phyloP scores from a whole-genome alignment of 495 filamentous ascomycete genomes.

The Penicillium argentinense region DNA sequence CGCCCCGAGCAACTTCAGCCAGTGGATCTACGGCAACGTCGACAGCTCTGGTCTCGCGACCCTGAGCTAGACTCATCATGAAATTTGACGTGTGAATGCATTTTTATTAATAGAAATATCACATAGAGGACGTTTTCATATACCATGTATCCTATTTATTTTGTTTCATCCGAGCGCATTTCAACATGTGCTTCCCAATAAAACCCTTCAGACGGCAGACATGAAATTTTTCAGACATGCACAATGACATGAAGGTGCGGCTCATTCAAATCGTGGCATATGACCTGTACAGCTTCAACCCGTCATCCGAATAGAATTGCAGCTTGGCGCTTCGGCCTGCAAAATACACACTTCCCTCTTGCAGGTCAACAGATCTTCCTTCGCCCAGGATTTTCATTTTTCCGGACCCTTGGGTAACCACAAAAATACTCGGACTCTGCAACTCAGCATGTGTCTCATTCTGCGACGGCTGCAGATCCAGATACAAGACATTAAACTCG shows the following conservation, averaged over 20 bases:
- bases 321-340: conserved; percentile 55
- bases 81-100: too few species aligned
- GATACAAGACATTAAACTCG: conserved; percentile 69
- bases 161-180: too few species aligned
- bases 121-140: too few species aligned
- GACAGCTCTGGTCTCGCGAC: conserved; percentile 12
- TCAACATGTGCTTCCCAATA: too few species aligned
- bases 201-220: too few species aligned
- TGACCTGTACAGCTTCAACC: conserved; percentile 52
- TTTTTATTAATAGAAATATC: too few species aligned
- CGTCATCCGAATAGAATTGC: conserved; percentile 42
- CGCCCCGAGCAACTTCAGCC: conserved; percentile 23
- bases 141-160: too few species aligned
- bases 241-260: too few species aligned
- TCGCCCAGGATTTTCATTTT: conserved; percentile 44
- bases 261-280: conserved; percentile 35
- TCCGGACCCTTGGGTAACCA: conserved; percentile 60
- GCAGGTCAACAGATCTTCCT: conserved; percentile 46
- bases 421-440: conserved; percentile 60
- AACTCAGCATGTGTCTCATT: conserved; percentile 52
- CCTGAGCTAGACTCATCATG: conserved; percentile 8
- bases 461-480: conserved; percentile 50
- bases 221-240: too few species aligned
- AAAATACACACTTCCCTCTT: conserved; percentile 63
- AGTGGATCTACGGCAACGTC: conserved; percentile 20